phyloP scores from a whole-genome alignment of 2,329 filamentous ascomycete genomes.

The Botrytis medusae region DNA sequence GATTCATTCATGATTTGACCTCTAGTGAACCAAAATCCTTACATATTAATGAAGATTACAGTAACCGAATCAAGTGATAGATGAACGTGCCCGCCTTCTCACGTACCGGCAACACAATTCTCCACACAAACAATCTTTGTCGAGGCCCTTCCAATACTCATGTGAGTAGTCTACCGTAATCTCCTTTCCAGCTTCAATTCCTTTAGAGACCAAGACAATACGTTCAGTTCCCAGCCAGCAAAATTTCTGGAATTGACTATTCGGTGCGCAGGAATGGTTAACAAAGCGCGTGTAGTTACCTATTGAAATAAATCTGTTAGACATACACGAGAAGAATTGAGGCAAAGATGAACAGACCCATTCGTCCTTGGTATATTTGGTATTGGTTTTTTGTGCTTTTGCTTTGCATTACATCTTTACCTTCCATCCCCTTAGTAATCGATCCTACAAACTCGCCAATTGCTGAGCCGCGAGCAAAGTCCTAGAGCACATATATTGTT shows the following conservation, averaged over 20 bases:
- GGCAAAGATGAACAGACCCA: not conserved
- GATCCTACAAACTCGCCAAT: not conserved
- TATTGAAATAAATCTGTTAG: not conserved
- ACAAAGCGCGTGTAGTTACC: not conserved
- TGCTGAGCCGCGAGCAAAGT: not conserved
- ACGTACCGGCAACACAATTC: not conserved
- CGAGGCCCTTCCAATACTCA: not conserved
- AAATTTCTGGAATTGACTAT: not conserved
- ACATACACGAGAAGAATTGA: not conserved
- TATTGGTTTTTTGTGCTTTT: not conserved
- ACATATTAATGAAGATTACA: not conserved
- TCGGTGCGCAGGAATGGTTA: not conserved
- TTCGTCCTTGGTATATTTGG: not conserved
- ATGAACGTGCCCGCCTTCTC: not conserved
- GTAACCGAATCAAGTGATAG: not conserved
- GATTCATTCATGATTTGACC: not conserved
- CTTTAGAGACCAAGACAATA: not conserved
- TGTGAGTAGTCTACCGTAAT: not conserved
- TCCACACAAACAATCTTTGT: not conserved
- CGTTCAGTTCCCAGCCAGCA: not conserved
- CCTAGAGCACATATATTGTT: not conserved
- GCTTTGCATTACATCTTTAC: not conserved
- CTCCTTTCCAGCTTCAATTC: not conserved
- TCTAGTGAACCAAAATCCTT: not conserved
- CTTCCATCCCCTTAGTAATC: not conserved